Conservation (phyloP, 768 basidiomycete genomes). For the Pleurotus sapidus region DNA sequence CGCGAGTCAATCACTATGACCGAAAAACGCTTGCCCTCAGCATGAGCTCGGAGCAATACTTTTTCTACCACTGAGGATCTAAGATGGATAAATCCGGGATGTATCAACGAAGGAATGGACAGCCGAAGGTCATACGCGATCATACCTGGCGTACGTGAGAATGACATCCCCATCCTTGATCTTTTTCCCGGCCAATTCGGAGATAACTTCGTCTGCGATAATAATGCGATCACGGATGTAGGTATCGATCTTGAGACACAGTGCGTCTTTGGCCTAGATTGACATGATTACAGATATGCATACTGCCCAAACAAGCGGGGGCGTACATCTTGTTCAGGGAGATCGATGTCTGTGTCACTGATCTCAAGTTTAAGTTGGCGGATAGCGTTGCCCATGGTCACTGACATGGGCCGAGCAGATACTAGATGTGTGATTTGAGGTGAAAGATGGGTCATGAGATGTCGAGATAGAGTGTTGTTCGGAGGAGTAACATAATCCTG, state of each 20-base stretch:
- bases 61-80: constrained; percentile 96
- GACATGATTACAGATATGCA: constrained; percentile 5
- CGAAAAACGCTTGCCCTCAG: constrained; percentile 74
- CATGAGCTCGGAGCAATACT: constrained; percentile 74
- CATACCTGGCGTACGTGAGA: constrained; percentile 87
- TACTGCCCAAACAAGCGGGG: not conserved
- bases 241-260: constrained; percentile 84
- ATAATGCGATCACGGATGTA: constrained; percentile 95
- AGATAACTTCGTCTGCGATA: constrained; percentile 90
- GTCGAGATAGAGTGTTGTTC: constrained; percentile 83
- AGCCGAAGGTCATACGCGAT: not conserved
- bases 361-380: constrained; percentile 95
- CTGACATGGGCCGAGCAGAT: constrained; percentile 84
- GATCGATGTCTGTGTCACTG: constrained; percentile 86
- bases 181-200: constrained; percentile 84
- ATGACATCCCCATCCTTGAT: constrained; percentile 94
- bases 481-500: constrained; percentile 87
- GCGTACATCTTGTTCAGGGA: constrained; percentile 89
- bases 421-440: constrained; percentile 92
- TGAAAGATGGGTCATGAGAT: constrained; percentile 88
- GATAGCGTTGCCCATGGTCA: constrained; percentile 93
- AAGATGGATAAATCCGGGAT: not conserved
- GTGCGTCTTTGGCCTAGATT: constrained; percentile 76
- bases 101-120: not conserved
- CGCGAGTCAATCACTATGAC: constrained; percentile 95